These are phyloP conservation scores for Scleroderma bovista DNA, from an alignment of 768 basidiomycete species.

Conservation along the genomic window DNA sequence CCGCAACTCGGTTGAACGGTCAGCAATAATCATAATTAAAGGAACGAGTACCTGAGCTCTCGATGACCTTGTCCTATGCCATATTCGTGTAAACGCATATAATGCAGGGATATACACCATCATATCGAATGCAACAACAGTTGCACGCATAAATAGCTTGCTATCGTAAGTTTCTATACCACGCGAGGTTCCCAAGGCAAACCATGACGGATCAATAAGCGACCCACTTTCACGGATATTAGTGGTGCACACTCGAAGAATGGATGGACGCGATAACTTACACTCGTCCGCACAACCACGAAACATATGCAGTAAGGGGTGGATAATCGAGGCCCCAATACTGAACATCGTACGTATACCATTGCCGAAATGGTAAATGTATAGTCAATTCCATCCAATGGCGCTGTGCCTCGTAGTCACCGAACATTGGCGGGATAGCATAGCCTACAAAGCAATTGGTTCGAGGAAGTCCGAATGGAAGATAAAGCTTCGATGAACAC, in stretches of 20 bases:
- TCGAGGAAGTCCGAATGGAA: background rate
- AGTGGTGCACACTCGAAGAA: background rate
- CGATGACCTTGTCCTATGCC: slow-evolving; percentile 65
- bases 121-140: slow-evolving; percentile 63
- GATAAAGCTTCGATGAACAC: slow-evolving; percentile 19
- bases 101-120: slow-evolving; percentile 74
- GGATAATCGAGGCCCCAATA: slow-evolving; percentile 98
- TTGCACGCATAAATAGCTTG: slow-evolving; percentile 76
- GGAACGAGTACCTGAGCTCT: slow-evolving; percentile 60
- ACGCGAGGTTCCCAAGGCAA: slow-evolving; percentile 62
- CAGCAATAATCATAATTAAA: too few relatives aligned
- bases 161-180: slow-evolving; percentile 63
- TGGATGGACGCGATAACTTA: slow-evolving; percentile 34
- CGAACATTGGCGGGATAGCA: too few relatives aligned
- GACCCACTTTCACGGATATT: slow-evolving; percentile 36
- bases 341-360: slow-evolving; percentile 85
- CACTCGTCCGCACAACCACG: slow-evolving; percentile 78
- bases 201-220: slow-evolving; percentile 55
- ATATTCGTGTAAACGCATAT: slow-evolving; percentile 55
- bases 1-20: too few relatives aligned
- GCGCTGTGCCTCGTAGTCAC: too few relatives aligned
- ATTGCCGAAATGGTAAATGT: slow-evolving; percentile 66
- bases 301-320: slow-evolving; percentile 81
- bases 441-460: slow-evolving; percentile 39
- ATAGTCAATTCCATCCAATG: slow-evolving; percentile 94